Conservation (phyloP, 495 filamentous ascomycete species). For the Lepraria neglecta region DNA sequence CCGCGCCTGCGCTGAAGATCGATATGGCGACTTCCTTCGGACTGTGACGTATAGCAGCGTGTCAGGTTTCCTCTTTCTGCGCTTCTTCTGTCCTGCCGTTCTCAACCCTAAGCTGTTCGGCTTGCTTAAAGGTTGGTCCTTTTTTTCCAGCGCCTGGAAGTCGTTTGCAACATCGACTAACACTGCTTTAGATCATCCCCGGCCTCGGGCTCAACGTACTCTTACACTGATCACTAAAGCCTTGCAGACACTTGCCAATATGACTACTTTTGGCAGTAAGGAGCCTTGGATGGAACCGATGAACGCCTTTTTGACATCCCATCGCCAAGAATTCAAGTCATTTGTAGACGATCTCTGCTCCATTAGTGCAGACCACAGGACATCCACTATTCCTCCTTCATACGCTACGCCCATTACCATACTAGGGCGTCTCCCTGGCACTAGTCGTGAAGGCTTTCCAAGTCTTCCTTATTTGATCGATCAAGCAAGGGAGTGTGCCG, state of each 20-base stretch:
- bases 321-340: constrained; percentile 63
- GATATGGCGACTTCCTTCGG: constrained; percentile 90
- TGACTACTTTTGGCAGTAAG: constrained; percentile 89
- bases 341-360: constrained; percentile 83
- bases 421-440: constrained; percentile 70
- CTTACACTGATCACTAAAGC: constrained; percentile 92
- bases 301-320: constrained; percentile 59
- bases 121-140: constrained; percentile 62
- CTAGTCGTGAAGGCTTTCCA: constrained; percentile 87
- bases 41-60: constrained; percentile 95
- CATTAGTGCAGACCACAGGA: constrained; percentile 63
- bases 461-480: constrained; percentile 93
- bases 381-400: constrained; percentile 65
- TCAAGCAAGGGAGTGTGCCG: constrained; percentile 78
- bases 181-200: constrained; percentile 64
- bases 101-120: constrained; percentile 96
- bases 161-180: constrained; percentile 9
- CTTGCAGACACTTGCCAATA: constrained; percentile 89
- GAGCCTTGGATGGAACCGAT: constrained; percentile 99
- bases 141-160: neutral
- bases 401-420: constrained; percentile 94
- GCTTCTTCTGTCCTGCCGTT: constrained; percentile 94
- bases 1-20: constrained; percentile 86
- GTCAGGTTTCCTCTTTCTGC: constrained; percentile 90
- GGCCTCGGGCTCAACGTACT: constrained; percentile 78